Evolutionary conservation across 2,329 filamentous ascomycete species (phyloP), one percentile per base, ranked within the genome.

Genomic region (Phyllosticta capitalensis): DNA sequence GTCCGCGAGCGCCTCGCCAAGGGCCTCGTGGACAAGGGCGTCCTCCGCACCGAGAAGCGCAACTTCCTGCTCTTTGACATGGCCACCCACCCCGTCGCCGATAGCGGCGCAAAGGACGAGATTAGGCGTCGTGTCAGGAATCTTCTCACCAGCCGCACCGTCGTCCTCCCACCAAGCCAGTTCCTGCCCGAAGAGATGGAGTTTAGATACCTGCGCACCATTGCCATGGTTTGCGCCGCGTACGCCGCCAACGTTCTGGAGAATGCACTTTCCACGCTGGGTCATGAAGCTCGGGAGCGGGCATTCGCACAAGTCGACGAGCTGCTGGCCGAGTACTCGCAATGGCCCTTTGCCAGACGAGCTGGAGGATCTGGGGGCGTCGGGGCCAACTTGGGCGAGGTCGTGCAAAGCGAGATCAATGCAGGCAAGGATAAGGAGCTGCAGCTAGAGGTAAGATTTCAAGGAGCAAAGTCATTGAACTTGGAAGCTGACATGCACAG

Each of bases 11-110:
- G 94, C 61, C 83, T 99, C 60, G 92, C 92, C 70, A 99, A 99
- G 77, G 94, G 94, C 33, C 84, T 99, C 52, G 94, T 99, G 64
- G 94, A 99, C 79, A 99, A 99, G 79, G 94, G 94, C 70, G 96
- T 99, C 72, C 84, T 99, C 61, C 90, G 94, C 68, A 99, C 94
- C 62, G 94, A 99, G 76, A 99, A 99, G 81, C 90, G 91, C 76
- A 99, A 99, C 80, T 99, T 99, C 79, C 83, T 99, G 65, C 88
- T 99, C 64, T 99, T 99, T 80, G 94, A 99, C 78, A 99, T 99
- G 94, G 94, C 94, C 61, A 99, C 94, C 64, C 94, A 99, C 74
- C 94, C 94, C 50, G 92, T 99, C 61, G 92, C 91, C 64, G 94
- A 99, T 69, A 89, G 91, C 65, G 92, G 90, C 69, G 94, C 94